Evolutionary conservation across 495 filamentous ascomycete species (phyloP).

Genomic region (Elasticomyces elasticus): DNA sequence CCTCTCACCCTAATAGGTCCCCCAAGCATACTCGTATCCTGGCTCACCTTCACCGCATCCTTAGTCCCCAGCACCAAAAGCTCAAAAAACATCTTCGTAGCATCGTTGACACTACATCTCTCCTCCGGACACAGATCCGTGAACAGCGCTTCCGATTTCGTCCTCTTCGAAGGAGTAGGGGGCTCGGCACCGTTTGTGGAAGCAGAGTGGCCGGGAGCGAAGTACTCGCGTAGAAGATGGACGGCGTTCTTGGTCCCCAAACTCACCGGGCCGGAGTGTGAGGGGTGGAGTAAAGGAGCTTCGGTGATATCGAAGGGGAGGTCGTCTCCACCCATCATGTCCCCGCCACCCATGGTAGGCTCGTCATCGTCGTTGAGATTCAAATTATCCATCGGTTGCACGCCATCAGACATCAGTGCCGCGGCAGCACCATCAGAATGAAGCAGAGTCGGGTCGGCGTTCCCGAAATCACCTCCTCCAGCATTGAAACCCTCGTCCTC

Average conservation of each 20-base stretch:
- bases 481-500: conserved; percentile 13
- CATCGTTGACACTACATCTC: conserved; percentile 69
- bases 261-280: conserved; percentile 73
- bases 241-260: conserved; percentile 90
- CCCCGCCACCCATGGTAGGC: no score
- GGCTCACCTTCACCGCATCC: conserved; percentile 96
- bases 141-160: conserved; percentile 53
- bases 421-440: conserved; percentile 69
- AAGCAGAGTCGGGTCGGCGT: conserved; percentile 23
- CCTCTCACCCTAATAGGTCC: conserved; percentile 68
- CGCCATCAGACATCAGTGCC: conserved; percentile 53
- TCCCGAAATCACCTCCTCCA: conserved; percentile 13
- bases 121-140: conserved; percentile 80
- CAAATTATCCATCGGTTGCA: conserved; percentile 17
- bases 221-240: conserved; percentile 80
- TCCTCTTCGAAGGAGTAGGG: conserved; percentile 51
- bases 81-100: conserved; percentile 99
- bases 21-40: conserved; percentile 57
- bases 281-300: conserved; percentile 60
- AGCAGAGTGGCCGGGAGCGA: conserved; percentile 55
- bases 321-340: no score
- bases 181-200: conserved; percentile 51
- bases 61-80: conserved; percentile 91
- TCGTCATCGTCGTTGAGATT: conserved; percentile 28
- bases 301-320: conserved; percentile 64